Evolutionary conservation across 1,284 basidiomycete genomes (phyloP).

Genomic region (Naganishia sp.): DNA sequence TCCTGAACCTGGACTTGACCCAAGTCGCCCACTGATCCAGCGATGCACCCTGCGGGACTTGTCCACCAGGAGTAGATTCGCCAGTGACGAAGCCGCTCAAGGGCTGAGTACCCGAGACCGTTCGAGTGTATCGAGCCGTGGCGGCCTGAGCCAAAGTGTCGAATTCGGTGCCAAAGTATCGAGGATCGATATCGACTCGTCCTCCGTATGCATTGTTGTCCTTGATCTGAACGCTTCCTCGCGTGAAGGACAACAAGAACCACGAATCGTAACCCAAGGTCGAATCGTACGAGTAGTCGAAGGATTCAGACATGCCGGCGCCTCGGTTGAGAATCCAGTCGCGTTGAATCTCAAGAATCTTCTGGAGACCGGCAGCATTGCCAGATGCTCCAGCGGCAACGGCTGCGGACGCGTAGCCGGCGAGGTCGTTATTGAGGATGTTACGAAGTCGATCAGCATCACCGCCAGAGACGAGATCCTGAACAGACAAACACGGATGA

Average conservation of each 20-base stretch:
- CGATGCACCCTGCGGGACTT: slow-evolving; percentile 39
- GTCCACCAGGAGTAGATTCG: slow-evolving; percentile 49
- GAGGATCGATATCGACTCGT: slow-evolving; percentile 44
- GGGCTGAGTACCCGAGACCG: slow-evolving; percentile 33
- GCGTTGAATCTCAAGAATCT: slow-evolving; percentile 46
- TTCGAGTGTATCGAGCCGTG: slow-evolving; percentile 38
- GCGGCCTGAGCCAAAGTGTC: slow-evolving; percentile 41
- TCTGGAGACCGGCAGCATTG: slow-evolving; percentile 40
- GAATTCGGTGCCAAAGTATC: slow-evolving; percentile 50
- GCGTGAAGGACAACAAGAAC: slow-evolving; percentile 50
- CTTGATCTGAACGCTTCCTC: slow-evolving; percentile 47
- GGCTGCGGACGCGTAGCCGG: slow-evolving; percentile 46
- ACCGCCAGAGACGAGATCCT: slow-evolving; percentile 39
- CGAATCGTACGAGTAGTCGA: slow-evolving; percentile 41
- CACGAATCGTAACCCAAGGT: slow-evolving; percentile 50
- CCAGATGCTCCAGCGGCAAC: slow-evolving; percentile 42
- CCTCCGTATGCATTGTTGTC: slow-evolving; percentile 42
- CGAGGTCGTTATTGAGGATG: slow-evolving; percentile 43
- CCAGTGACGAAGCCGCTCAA: slow-evolving; percentile 37
- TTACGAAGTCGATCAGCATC: slow-evolving; percentile 34
- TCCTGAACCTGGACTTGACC: slow-evolving; percentile 43
- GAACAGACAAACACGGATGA: not conserved
- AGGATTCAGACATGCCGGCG: slow-evolving; percentile 45
- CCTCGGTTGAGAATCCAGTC: slow-evolving; percentile 48
- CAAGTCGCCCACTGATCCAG: slow-evolving; percentile 52